Conservation (phyloP, 768 basidiomycete genomes). For the Mycena galopus region DNA sequence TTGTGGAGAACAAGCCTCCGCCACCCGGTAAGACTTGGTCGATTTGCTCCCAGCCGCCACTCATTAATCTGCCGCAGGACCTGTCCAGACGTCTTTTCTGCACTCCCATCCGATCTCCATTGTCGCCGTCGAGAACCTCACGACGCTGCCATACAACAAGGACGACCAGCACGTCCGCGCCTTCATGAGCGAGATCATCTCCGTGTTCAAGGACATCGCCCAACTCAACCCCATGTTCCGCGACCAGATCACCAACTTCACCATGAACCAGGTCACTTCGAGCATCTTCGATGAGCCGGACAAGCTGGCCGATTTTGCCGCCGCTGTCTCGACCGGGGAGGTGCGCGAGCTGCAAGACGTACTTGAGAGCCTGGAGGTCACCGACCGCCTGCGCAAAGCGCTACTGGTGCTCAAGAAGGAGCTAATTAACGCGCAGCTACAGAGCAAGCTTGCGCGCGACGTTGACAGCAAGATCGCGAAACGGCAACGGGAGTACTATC, state of each 20-base stretch:
- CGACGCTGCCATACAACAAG: conserved; percentile 86
- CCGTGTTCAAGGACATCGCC: conserved; percentile 98
- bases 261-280: conserved; percentile 88
- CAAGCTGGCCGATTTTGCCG: conserved; percentile 97
- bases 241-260: conserved; percentile 97
- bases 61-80: conserved; percentile 51
- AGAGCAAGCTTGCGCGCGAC: conserved; percentile 91
- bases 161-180: conserved; percentile 96
- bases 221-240: conserved; percentile 97
- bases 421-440: conserved; percentile 95
- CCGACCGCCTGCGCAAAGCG: conserved; percentile 91
- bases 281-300: conserved; percentile 98
- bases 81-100: conserved; percentile 87
- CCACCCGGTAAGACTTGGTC: conserved; percentile 34
- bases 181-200: conserved; percentile 96
- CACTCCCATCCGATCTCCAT: conserved; percentile 88
- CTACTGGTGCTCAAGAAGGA: conserved; percentile 97
- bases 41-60: neutral
- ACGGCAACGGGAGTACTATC: conserved; percentile 92
- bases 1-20: conserved; percentile 32
- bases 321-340: conserved; percentile 95
- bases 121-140: conserved; percentile 88
- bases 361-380: conserved; percentile 86
- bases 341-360: conserved; percentile 94
- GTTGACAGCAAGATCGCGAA: conserved; percentile 97